phyloP scores from a whole-genome alignment of 1,284 basidiomycete genomes.

The Uromyces viciae-fabae region DNA sequence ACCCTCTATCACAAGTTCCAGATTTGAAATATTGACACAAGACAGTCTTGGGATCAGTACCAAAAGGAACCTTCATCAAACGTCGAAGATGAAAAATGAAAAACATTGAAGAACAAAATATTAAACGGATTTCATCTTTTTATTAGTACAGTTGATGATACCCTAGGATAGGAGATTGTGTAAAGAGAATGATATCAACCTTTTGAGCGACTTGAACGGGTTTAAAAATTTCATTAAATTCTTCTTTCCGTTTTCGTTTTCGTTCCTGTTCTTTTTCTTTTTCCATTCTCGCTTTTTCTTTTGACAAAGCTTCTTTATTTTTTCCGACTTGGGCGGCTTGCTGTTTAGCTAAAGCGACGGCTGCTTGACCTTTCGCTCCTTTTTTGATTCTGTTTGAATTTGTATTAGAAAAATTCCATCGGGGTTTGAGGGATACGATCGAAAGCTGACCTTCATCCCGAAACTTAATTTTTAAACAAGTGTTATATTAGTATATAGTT shows the following conservation, averaged over 20 bases:
- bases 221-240: constrained; percentile 68
- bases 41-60: constrained; percentile 53
- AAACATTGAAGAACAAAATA: neutral
- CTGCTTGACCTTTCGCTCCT: constrained; percentile 83
- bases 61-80: constrained; percentile 34
- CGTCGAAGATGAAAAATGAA: neutral
- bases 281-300: constrained; percentile 56
- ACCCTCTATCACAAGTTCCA: constrained; percentile 53
- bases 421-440: neutral
- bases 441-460: constrained; percentile 35
- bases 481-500: neutral
- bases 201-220: constrained; percentile 54
- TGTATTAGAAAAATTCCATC: neutral
- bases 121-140: neutral
- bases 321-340: constrained; percentile 68
- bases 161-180: too few species aligned
- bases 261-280: constrained; percentile 82
- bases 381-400: constrained; percentile 79
- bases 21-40: constrained; percentile 54
- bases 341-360: constrained; percentile 72
- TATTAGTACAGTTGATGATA: neutral
- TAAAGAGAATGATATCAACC: neutral
- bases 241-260: constrained; percentile 77
- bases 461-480: neutral
- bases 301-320: constrained; percentile 63